Conservation (phyloP, 768 basidiomycete genomes). For the Leccinum pellstonianum region DNA sequence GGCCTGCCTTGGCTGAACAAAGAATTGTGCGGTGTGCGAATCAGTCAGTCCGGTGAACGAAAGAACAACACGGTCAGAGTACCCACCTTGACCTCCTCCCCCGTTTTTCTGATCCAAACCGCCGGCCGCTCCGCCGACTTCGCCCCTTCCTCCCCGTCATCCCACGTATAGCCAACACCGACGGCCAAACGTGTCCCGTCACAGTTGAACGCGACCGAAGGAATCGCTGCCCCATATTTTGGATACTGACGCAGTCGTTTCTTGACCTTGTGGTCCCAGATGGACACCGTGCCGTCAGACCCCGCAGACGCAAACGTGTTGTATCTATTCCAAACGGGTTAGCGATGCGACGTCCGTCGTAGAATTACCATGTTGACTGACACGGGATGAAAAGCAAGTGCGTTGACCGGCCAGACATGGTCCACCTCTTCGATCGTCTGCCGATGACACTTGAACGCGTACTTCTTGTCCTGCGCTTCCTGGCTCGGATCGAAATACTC, state of each 20-base stretch:
- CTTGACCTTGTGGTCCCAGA: slow-evolving; percentile 98
- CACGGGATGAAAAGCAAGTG: slow-evolving; percentile 90
- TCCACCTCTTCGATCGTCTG: slow-evolving; percentile 88
- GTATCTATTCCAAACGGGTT: slow-evolving; percentile 44
- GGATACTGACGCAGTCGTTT: slow-evolving; percentile 91
- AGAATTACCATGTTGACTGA: slow-evolving; percentile 36
- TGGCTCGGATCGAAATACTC: slow-evolving; percentile 91
- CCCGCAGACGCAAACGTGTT: slow-evolving; percentile 97
- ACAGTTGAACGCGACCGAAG: slow-evolving; percentile 77
- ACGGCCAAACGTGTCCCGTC: slow-evolving; percentile 82
- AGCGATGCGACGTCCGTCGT: neutral
- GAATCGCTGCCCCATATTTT: slow-evolving; percentile 73
- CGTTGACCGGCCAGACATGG: slow-evolving; percentile 95
- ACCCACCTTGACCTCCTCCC: slow-evolving; percentile 76
- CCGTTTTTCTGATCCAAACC: slow-evolving; percentile 60
- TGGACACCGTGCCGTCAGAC: slow-evolving; percentile 89
- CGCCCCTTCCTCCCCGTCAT: slow-evolving; percentile 74
- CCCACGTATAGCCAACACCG: slow-evolving; percentile 89
- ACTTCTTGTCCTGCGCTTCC: slow-evolving; percentile 68
- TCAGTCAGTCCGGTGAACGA: neutral
- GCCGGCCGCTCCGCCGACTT: slow-evolving; percentile 63
- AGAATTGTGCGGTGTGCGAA: neutral
- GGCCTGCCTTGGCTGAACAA: slow-evolving; percentile 23
- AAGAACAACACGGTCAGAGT: neutral
- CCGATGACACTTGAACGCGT: slow-evolving; percentile 96